Conservation (phyloP, 129 eudicot genomes). For the Artemisia argyi region DNA sequence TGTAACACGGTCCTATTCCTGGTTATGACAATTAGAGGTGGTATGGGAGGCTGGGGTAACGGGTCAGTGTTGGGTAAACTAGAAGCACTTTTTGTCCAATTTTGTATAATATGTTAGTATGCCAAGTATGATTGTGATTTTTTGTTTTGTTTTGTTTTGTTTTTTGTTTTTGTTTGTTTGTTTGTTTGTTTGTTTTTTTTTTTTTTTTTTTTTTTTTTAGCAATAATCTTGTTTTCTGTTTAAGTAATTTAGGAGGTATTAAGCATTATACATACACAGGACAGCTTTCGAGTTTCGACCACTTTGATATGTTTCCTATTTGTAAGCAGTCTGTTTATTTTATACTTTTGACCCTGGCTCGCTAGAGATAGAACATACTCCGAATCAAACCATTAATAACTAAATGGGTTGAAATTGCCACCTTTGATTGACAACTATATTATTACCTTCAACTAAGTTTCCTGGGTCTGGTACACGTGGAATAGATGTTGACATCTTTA, state of each 20-base stretch:
- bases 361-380: not conserved
- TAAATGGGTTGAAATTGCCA: slow-evolving; percentile 1
- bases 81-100: not conserved
- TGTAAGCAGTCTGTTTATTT: not conserved
- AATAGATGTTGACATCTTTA: too few species aligned
- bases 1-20: not conserved
- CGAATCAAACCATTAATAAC: not conserved
- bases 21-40: not conserved
- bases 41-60: not conserved
- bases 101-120: not conserved
- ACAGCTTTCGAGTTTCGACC: not conserved
- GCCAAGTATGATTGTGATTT: not conserved
- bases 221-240: too few species aligned
- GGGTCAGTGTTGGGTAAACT: not conserved
- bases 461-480: too few species aligned
- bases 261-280: not conserved
- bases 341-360: not conserved
- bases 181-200: too few species aligned
- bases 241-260: not conserved
- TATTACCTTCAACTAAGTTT: slow-evolving; percentile 17
- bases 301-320: not conserved
- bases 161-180: too few species aligned
- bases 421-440: not conserved
- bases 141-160: too few species aligned
- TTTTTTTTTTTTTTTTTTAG: too few species aligned